Base-by-base conservation (phyloP, 768 basidiomycete genomes). In the Kondoa malvinella region DNA sequence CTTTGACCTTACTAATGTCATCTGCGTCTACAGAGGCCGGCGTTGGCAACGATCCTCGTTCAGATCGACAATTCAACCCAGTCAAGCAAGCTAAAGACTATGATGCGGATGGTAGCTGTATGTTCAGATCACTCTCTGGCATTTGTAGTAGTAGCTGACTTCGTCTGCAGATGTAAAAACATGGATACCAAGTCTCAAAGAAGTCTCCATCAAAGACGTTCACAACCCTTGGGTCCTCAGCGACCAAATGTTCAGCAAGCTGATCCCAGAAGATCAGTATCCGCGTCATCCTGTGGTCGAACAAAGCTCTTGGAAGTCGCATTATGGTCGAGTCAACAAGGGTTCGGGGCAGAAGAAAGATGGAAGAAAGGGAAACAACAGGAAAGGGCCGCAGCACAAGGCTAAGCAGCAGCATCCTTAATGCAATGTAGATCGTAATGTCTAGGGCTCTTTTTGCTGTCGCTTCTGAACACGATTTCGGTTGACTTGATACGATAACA, bases 51-150 rank as follows among this genome's bases (percentile, higher is more conserved):
- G 72, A 72, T 26, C 71, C 74, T 15, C 72, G 72, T 1, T 69
- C 71, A 0, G 68, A 72, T 2, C 67, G 74, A 16, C 71, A 73
- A 65, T 73, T 73, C 69, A 73, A 74, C 67, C 69, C 70, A 29
- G 50, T 74, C 71, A 74, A 74, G 70, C 74, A 73, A 62, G 69
- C 66, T 29, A 70, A 70, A 68, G 74, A 73, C 64, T 69, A 69
- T 64, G 68, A 69, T 32, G 26, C 34, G 21, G 26, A 66, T n/a
- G 68, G 65, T 1, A 57, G 59, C 34, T 69, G 70, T 71, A 16
- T 50, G 70, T 33, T 30, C n/a, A 4, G 2, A 4, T 62, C 34
- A 4, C 33, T 29, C 34, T 31, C 2, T 31, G 2, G 2, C 3
- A 3, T 2, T 30, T 50, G 16, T 15, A 8, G 0, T 4, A 21